These are phyloP conservation scores for Geranium brycei DNA, from an alignment of 345 rosid species.

Conservation along the genomic window DNA sequence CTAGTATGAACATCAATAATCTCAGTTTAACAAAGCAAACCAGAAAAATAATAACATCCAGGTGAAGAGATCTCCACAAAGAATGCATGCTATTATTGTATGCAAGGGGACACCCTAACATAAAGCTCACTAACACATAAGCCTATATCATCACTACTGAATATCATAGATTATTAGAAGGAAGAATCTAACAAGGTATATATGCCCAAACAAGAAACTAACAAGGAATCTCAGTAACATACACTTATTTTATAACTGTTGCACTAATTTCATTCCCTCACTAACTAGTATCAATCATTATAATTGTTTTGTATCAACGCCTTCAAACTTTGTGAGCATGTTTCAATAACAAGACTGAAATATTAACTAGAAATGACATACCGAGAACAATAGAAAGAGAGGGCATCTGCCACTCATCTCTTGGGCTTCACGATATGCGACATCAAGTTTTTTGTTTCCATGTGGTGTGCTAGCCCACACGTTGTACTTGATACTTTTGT, in stretches of 20 bases:
- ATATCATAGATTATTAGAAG: neutral
- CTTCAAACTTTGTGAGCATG: neutral
- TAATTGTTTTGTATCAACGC: neutral
- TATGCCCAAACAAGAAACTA: too few relatives aligned
- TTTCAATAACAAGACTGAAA: neutral
- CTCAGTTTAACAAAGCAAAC: neutral
- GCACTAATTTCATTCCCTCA: too few relatives aligned
- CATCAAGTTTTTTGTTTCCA: slow-evolving; percentile 78
- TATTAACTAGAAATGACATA: slow-evolving; percentile 14
- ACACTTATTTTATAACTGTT: too few relatives aligned
- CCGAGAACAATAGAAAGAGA: slow-evolving; percentile 69
- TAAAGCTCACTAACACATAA: neutral
- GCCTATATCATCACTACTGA: neutral
- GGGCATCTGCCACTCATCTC: slow-evolving; percentile 52
- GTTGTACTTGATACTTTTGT: slow-evolving; percentile 85
- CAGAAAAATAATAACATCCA: too few relatives aligned
- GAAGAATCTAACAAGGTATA: neutral
- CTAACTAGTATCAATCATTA: too few relatives aligned
- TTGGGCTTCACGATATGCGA: slow-evolving; percentile 63
- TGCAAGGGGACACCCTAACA: neutral
- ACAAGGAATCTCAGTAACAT: too few relatives aligned
- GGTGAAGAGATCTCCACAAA: neutral
- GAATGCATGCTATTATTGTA: neutral
- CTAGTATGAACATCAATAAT: neutral
- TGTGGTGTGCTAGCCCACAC: slow-evolving; percentile 94